Conservation (phyloP, 192 early-diverging fungal genomes). For the Podila horticola region DNA sequence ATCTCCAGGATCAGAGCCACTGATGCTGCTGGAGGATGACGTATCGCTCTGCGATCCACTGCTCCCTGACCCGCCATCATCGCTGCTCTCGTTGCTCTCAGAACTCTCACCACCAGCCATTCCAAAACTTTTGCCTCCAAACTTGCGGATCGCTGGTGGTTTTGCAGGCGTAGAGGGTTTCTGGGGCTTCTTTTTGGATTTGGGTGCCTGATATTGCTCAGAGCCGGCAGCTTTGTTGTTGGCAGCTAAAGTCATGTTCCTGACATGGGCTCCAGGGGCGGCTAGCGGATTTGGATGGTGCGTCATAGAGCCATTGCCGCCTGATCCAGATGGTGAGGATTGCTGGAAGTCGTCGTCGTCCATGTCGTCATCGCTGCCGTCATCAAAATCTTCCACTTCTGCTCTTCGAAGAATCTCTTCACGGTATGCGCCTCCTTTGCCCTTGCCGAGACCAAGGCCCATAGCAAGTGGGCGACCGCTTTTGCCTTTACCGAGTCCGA, state of each 20-base stretch:
- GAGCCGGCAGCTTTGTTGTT: neutral
- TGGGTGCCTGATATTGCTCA: constrained; percentile 9
- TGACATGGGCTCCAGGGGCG: neutral
- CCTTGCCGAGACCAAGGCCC: constrained; percentile 43
- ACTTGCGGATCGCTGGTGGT: constrained; percentile 41
- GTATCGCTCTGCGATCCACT: constrained; percentile 38
- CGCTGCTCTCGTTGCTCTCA: constrained; percentile 42
- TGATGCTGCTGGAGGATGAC: constrained; percentile 31
- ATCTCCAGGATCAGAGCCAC: constrained; percentile 31
- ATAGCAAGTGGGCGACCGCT: constrained; percentile 29
- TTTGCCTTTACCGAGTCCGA: constrained; percentile 40
- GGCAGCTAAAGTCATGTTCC: neutral
- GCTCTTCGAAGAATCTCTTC: constrained; percentile 40
- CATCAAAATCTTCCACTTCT: constrained; percentile 44
- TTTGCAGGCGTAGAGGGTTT: constrained; percentile 31
- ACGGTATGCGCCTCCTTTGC: constrained; percentile 49
- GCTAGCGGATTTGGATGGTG: constrained; percentile 1
- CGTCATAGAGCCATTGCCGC: neutral
- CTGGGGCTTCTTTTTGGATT: constrained; percentile 40
- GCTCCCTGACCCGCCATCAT: constrained; percentile 33
- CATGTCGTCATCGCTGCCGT: constrained; percentile 20
- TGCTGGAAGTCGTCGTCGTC: constrained; percentile 25
- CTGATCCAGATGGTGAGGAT: neutral
- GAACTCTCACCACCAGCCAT: constrained; percentile 39
- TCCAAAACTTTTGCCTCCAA: constrained; percentile 46